Percentiles rank a stretch among this genome's conserved stretches.
phyloP scores from a whole-genome alignment of 2,329 filamentous ascomycete genomes.

The Trichoderma sp. region DNA sequence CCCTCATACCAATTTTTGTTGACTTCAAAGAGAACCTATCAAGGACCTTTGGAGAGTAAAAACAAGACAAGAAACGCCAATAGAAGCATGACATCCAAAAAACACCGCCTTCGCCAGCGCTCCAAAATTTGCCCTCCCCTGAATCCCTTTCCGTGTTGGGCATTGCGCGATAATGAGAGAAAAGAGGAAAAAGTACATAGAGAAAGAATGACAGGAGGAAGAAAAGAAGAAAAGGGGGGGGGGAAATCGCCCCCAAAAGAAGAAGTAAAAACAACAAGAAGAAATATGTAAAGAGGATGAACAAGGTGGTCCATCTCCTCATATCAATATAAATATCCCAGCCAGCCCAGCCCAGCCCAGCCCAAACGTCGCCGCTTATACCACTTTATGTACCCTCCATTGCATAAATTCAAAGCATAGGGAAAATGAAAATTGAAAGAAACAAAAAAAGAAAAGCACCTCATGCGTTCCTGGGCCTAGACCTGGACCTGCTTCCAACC shows the following conservation, averaged over 20 bases:
- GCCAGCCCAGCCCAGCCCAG: neutral
- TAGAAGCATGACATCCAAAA: slow-evolving; percentile 15
- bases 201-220: neutral
- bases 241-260: neutral
- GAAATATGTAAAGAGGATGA: neutral
- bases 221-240: neutral
- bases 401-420: neutral
- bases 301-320: neutral
- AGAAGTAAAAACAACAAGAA: neutral
- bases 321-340: neutral
- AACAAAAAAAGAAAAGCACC: neutral
- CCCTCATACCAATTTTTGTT: neutral
- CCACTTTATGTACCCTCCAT: slow-evolving; percentile 5
- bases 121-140: neutral
- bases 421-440: slow-evolving; percentile 14
- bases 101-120: slow-evolving; percentile 23
- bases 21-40: slow-evolving; percentile 2
- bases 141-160: neutral
- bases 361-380: neutral
- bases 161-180: slow-evolving; percentile 5
- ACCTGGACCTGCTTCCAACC: slow-evolving; percentile 28
- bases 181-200: neutral
- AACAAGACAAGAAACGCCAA: slow-evolving; percentile 1
- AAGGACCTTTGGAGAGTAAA: neutral
- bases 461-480: slow-evolving; percentile 23